Percentiles rank a stretch among this genome's conserved stretches.
Conservation (phyloP, 768 basidiomycete genomes). For the Tephrocybe sp. region DNA sequence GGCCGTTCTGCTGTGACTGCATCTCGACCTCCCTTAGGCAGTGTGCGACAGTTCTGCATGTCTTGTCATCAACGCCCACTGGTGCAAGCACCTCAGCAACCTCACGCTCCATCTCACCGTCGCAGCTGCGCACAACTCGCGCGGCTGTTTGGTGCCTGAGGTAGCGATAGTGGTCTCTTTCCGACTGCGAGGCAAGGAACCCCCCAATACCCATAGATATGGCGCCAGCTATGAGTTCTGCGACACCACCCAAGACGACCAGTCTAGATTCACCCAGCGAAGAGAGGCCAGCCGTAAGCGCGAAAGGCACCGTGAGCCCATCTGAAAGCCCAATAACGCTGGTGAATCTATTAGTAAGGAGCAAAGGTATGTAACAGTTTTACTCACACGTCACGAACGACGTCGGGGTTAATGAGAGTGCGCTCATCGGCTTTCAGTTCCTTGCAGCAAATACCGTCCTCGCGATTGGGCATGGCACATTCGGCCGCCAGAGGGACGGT, state of each 20-base stretch:
- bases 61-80: constrained; percentile 83
- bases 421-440: constrained; percentile 85
- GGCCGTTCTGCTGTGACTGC: constrained; percentile 22
- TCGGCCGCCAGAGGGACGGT: constrained; percentile 51
- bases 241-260: constrained; percentile 93
- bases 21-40: constrained; percentile 70
- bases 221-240: constrained; percentile 95
- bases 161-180: constrained; percentile 92
- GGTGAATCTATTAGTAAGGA: constrained; percentile 4
- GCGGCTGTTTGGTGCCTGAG: constrained; percentile 70
- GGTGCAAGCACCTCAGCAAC: constrained; percentile 86
- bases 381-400: constrained; percentile 83
- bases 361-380: not conserved
- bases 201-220: constrained; percentile 99
- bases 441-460: constrained; percentile 81
- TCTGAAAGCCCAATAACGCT: constrained; percentile 91
- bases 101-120: constrained; percentile 96
- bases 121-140: constrained; percentile 86
- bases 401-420: constrained; percentile 81
- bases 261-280: constrained; percentile 86
- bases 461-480: constrained; percentile 54
- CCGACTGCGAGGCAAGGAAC: constrained; percentile 95
- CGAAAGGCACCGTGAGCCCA: constrained; percentile 90
- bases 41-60: constrained; percentile 77
- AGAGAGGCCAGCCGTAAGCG: constrained; percentile 85